phyloP scores from a whole-genome alignment of 257 asterid species.

The Penstemon barbatus region DNA sequence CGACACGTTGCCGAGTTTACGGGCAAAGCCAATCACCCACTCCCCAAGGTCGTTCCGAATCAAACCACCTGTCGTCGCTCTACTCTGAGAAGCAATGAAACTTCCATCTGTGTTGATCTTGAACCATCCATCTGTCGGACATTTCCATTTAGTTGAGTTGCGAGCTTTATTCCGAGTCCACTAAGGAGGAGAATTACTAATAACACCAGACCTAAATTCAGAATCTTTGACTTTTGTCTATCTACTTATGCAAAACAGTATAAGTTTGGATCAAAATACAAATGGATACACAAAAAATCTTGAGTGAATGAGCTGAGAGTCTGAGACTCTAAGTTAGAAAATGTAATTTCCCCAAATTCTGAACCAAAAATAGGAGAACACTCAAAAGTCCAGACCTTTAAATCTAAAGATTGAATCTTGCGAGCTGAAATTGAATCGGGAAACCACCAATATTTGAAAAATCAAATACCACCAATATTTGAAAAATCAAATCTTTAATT shows the following conservation, averaged over 20 bases:
- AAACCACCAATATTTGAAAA: not conserved
- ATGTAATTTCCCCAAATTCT: slow-evolving; percentile 1
- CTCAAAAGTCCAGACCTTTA: not conserved
- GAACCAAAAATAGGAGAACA: not conserved
- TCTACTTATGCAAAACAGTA: not conserved
- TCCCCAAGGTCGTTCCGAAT: no score
- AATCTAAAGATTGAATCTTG: not conserved
- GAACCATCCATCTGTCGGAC: no score
- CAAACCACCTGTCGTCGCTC: no score
- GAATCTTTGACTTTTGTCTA: slow-evolving; percentile 1
- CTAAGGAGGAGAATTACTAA: not conserved
- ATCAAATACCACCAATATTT: not conserved
- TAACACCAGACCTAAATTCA: slow-evolving; percentile 4
- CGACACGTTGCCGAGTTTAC: no score
- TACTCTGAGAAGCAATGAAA: no score
- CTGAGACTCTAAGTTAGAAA: not conserved
- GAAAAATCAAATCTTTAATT: not conserved
- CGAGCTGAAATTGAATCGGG: not conserved
- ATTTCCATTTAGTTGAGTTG: no score
- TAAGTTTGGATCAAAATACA: slow-evolving; percentile 2
- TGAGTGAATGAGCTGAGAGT: not conserved
- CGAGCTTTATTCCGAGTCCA: no score
- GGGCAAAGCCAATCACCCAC: no score
- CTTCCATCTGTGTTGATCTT: no score
- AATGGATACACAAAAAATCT: no score